A percentile compares a stretch with the other conserved stretches of the same genome.
Evolutionary conservation across 805 yeast genomes (phyloP).

Genomic region (Metschnikowia reukaufii): DNA sequence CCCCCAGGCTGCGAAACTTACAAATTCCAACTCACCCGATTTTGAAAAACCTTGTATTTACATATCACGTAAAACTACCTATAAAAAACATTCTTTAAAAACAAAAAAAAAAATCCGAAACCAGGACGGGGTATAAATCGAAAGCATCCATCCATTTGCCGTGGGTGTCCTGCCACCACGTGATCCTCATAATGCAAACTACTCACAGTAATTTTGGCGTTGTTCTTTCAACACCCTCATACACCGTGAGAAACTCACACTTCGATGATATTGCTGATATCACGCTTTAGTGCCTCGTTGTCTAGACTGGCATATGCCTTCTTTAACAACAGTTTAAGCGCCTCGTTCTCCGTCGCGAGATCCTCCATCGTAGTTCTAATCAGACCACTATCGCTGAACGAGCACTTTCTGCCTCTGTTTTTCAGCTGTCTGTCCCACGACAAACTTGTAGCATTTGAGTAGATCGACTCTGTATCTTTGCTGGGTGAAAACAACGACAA

Average conservation of each 20-base stretch:
- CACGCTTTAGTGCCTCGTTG: conserved; percentile 18
- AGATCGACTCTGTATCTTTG: conserved; percentile 28
- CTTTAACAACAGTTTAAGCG: conserved; percentile 26
- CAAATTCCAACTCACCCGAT: no score
- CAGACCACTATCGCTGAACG: conserved; percentile 15
- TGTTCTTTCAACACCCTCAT: no score
- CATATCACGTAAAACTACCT: no score
- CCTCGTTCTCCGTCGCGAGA: conserved; percentile 26
- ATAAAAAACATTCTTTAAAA: no score
- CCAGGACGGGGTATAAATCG: no score
- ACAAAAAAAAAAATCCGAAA: no score
- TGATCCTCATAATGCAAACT: no score
- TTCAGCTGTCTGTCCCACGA: conserved; percentile 15
- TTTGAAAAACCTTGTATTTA: no score
- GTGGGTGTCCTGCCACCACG: no score
- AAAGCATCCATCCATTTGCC: no score
- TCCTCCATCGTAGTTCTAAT: conserved; percentile 15
- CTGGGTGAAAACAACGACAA: conserved; percentile 23
- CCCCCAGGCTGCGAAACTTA: not conserved
- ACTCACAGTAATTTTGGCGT: no score
- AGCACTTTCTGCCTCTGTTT: conserved; percentile 4
- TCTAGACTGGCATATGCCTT: conserved; percentile 27
- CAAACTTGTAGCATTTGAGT: conserved; percentile 26
- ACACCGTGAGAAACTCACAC: not conserved
- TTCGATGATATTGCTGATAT: conserved; percentile 19